Conservation (phyloP, 2,329 filamentous ascomycete species). For the Remersonia thermophila region DNA sequence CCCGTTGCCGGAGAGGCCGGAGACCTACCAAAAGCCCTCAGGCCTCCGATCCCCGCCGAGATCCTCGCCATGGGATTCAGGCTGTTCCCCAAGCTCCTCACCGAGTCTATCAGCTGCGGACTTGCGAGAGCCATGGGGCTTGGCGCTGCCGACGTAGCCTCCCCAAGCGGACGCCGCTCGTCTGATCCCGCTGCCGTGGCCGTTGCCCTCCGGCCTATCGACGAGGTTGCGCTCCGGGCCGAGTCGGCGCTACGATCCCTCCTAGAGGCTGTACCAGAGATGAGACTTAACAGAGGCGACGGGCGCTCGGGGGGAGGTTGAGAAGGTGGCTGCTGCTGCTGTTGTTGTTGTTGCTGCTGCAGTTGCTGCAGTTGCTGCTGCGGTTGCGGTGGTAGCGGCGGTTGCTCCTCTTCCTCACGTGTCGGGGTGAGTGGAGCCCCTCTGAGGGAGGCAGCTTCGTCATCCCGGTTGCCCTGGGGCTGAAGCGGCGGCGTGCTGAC, state of each 20-base stretch:
- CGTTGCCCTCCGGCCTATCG: slow-evolving; percentile 30
- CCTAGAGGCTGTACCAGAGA: slow-evolving; percentile 38
- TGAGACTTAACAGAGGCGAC: slow-evolving; percentile 46
- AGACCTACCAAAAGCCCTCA: slow-evolving; percentile 58
- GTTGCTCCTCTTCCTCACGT: background rate
- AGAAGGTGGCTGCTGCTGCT: too few relatives aligned
- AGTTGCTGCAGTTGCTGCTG: slow-evolving; percentile 3
- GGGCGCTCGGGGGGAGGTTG: too few relatives aligned
- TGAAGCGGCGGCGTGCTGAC: slow-evolving; percentile 56
- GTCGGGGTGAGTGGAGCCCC: background rate
- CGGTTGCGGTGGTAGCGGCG: background rate
- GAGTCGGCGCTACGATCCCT: slow-evolving; percentile 75
- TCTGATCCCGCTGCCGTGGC: slow-evolving; percentile 22
- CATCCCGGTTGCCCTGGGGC: background rate
- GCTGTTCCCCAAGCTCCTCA: slow-evolving; percentile 67
- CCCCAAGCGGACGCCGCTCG: slow-evolving; percentile 13
- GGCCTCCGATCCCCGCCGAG: slow-evolving; percentile 54
- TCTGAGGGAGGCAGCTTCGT: too few relatives aligned
- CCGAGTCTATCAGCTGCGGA: slow-evolving; percentile 62
- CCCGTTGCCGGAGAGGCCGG: slow-evolving; percentile 25
- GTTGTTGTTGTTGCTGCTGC: background rate
- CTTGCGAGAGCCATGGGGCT: slow-evolving; percentile 23
- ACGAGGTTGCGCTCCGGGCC: slow-evolving; percentile 47
- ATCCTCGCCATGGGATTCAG: slow-evolving; percentile 75
- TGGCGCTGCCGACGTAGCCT: background rate